These are phyloP conservation scores for Solanum tacnaense DNA, from an alignment of 257 asterid genomes.

Conservation along the genomic window DNA sequence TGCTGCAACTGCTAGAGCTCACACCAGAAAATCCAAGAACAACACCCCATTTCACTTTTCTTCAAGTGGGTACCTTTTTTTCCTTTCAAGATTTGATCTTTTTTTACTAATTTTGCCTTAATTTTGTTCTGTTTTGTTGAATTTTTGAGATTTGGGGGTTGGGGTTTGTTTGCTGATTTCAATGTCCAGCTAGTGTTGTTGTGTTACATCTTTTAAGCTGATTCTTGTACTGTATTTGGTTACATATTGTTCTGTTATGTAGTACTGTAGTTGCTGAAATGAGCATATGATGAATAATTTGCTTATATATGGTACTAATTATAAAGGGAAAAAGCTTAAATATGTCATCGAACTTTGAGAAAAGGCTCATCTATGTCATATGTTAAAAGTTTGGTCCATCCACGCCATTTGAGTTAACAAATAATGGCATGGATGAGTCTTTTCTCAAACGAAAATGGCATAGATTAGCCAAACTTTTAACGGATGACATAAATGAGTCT, in stretches of 20 bases:
- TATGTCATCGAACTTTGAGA: no score
- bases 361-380: no score
- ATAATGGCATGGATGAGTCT: no score
- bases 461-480: no score
- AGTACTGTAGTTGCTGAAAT: background rate
- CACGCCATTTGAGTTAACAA: no score
- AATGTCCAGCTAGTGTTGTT: background rate
- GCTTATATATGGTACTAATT: background rate
- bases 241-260: background rate
- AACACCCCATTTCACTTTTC: conserved; percentile 6
- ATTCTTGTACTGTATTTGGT: background rate
- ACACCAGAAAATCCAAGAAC: conserved; percentile 24
- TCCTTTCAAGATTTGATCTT: background rate
- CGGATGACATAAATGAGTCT: no score
- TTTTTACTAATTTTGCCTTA: background rate
- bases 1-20: conserved; percentile 41
- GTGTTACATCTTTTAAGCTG: background rate
- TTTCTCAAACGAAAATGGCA: no score
- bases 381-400: no score
- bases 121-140: background rate
- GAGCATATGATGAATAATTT: background rate
- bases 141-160: background rate
- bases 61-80: conserved; percentile 19
- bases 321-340: no score
- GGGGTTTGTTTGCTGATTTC: background rate